These are phyloP conservation scores for Amanita pallidorosea DNA, from an alignment of 768 basidiomycete species.

Conservation along the genomic window DNA sequence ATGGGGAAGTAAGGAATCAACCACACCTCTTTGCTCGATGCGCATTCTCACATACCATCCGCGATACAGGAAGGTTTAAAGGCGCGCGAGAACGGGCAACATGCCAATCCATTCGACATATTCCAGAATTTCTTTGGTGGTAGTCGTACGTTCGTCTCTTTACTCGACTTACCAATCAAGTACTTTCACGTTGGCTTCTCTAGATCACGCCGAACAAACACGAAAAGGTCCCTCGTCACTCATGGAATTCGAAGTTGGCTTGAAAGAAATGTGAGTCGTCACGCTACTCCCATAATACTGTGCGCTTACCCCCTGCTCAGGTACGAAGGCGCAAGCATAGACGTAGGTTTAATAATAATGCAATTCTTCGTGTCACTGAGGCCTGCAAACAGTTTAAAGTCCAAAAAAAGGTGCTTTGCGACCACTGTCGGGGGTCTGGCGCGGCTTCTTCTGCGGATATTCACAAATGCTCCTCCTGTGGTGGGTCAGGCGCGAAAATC, in stretches of 20 bases:
- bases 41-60: conserved; percentile 7
- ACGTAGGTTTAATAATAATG: conserved; percentile 36
- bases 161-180: not conserved
- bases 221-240: conserved; percentile 69
- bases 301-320: conserved; percentile 21
- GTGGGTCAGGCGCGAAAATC: conserved; percentile 77
- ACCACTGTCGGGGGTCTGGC: conserved; percentile 93
- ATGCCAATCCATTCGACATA: conserved; percentile 87
- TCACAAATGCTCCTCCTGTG: conserved; percentile 76
- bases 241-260: conserved; percentile 75
- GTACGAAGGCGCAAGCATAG: conserved; percentile 80
- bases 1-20: conserved; percentile 62
- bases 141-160: conserved; percentile 34
- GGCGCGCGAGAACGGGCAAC: conserved; percentile 82
- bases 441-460: conserved; percentile 86
- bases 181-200: not conserved
- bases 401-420: conserved; percentile 86
- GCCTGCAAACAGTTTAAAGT: conserved; percentile 64
- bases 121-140: conserved; percentile 91
- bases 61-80: conserved; percentile 71
- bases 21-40: not conserved
- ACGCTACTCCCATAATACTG: not conserved
- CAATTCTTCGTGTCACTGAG: conserved; percentile 5
- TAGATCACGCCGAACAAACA: conserved; percentile 49
- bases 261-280: conserved; percentile 66